phyloP scores from a whole-genome alignment of 2,329 filamentous ascomycete species.

The Verticillium longisporum region DNA sequence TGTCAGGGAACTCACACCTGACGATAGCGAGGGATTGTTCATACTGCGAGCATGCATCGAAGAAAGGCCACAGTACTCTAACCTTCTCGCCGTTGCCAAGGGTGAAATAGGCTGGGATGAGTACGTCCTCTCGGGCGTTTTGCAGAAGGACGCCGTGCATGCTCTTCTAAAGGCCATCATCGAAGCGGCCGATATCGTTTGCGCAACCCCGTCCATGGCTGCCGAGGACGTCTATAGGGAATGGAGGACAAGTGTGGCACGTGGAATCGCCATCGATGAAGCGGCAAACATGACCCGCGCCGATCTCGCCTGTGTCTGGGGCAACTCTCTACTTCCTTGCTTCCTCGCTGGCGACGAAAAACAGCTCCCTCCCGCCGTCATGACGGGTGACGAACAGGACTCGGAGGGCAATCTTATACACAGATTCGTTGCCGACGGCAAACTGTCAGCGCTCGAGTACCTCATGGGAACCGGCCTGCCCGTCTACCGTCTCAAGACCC shows the following conservation, averaged over 20 bases:
- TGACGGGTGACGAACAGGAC: not conserved
- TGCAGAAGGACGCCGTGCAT: conserved; percentile 2
- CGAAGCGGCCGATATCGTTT: conserved; percentile 13
- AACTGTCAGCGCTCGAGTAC: conserved; percentile 9
- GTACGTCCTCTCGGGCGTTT: not conserved
- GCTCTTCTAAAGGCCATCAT: conserved; percentile 12
- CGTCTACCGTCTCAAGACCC: conserved; percentile 10
- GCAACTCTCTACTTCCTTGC: conserved; percentile 15
- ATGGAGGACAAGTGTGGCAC: not conserved
- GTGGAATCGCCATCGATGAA: conserved; percentile 15
- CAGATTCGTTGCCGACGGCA: conserved; percentile 2
- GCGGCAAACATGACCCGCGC: conserved; percentile 13
- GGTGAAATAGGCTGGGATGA: not conserved
- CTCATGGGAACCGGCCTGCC: conserved; percentile 10
- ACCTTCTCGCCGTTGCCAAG: not conserved
- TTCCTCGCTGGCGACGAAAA: conserved; percentile 13
- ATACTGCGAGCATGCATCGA: not conserved
- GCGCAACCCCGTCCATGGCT: conserved; percentile 2
- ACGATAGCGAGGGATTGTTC: not conserved
- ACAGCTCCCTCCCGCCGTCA: conserved; percentile 9
- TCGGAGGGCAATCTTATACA: conserved; percentile 4
- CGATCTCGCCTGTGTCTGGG: conserved; percentile 16
- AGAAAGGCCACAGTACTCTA: not conserved
- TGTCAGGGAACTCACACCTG: not conserved
- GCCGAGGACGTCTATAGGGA: not conserved